Base-by-base conservation (phyloP, 805 yeast species). In the Candida michaelii region DNA sequence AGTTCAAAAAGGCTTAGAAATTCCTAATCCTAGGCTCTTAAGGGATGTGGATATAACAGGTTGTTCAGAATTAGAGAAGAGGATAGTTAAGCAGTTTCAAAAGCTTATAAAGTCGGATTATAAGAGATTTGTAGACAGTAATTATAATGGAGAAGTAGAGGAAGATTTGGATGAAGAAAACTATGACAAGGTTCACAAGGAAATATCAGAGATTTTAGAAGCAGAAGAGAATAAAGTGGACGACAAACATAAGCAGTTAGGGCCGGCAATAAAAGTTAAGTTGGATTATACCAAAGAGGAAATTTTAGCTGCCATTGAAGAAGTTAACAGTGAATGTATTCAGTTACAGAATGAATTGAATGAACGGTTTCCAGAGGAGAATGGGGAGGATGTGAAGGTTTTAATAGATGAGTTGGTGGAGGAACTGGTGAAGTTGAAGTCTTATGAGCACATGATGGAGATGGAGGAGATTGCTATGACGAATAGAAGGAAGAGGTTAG, bases 101-200 rank as follows among this genome's bases (percentile, higher is more conserved):
- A 51, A 43, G 1, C 53, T 76, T n/a, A 57, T 75, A 4, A 58
- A 58, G 39, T 71, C 78, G 0, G 82, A 76, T 51, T 66, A 58
- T 39, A 45, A 62, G 4, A 69, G 61, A 47, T 44, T 53, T 16
- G 57, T 55, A 11, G 65, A 59, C 42, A 34, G 54, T 2, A 19
- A 43, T 3, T 51, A 36, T 41, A 42, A 40, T 2, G 59, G 55
- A 3, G 37, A 39, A 21, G 40, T 55, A 5, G 29, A 60, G 5
- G 58, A 59, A n/a, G 71, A 62, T 42, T 36, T 71, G 14, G 69
- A 65, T 32, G 66, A 60, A 24, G 65, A 56, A 6, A 9, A 15
- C 6, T 44, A 42, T 19, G 36, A 42, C 5, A 31, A 36, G n/a
- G 45, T 42, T 14, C 36, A 36, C 16, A 14, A 21, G 13, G 40